phyloP scores from a whole-genome alignment of 768 basidiomycete genomes.

The Tulasnella sp. region DNA sequence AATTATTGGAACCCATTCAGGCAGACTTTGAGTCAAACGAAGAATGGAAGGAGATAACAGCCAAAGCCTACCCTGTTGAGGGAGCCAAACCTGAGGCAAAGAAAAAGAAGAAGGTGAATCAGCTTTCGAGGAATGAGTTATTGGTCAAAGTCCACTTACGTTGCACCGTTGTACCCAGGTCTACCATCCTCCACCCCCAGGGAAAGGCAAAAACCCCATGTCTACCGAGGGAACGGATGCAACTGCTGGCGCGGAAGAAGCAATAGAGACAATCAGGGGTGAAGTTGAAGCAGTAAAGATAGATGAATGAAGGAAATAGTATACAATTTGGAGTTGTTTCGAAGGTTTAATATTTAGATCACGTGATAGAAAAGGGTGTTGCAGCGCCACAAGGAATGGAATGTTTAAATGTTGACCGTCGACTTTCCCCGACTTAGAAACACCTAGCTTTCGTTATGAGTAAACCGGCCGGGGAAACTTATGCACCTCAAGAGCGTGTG shows the following conservation, averaged over 20 bases:
- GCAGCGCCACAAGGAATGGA: no score
- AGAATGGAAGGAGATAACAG: constrained; percentile 68
- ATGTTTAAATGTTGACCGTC: no score
- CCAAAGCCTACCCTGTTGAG: constrained; percentile 63
- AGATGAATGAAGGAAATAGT: no score
- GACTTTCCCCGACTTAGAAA: no score
- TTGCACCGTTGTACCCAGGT: constrained; percentile 39
- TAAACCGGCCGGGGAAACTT: no score
- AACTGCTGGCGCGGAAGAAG: constrained; percentile 14
- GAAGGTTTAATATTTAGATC: no score
- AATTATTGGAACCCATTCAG: constrained; percentile 67
- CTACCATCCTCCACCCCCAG: constrained; percentile 73
- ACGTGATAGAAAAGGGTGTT: no score
- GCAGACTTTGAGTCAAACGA: constrained; percentile 59
- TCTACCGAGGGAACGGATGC: constrained; percentile 22
- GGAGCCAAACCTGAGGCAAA: constrained; percentile 14
- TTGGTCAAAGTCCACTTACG: no score
- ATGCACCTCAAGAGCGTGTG: constrained; percentile 57
- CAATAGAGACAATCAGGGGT: neutral
- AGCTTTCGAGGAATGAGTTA: no score
- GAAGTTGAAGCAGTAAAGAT: no score
- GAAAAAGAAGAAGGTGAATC: constrained; percentile 37
- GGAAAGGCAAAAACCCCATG: constrained; percentile 50
- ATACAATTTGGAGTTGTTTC: no score
- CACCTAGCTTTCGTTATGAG: no score